Base-by-base conservation (phyloP, 306 rosid species). In the Cucumis sativus region DNA sequence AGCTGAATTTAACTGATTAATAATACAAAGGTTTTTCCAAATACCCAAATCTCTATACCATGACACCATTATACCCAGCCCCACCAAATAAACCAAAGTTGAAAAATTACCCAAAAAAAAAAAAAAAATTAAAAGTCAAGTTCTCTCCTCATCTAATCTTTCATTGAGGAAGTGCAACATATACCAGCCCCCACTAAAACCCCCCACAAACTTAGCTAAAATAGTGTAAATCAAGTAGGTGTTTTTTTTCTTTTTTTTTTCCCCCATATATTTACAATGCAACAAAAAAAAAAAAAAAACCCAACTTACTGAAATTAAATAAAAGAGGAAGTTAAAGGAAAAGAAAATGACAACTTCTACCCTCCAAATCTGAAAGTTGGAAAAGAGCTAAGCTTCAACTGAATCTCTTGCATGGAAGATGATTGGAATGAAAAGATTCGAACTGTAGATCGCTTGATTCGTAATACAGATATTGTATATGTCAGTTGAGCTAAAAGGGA, bases 401-500 rank as follows among this genome's bases (percentile, higher is more conserved):
- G 45, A 47, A 72, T 17, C 43, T 52, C 60, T 51, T 72, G 16
- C 77, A 52, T 51, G 47, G 77, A 21, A 71, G 76, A 45, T 45
- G 51, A 45, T 45, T 4, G 13, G 2, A 45, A 9, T 45, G 51
- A 45, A 4, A 45, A 12, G 7, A 28, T 28, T 37, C 40, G 7
- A 3, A 37, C 40, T 5, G 7, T 6, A 37, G 40, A 35, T n/a
- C 6, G 6, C 7, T 41, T 41, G 7, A 41, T 41, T 41, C 47
- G 9, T 41, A 41, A 8, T 7, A 41, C 47, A 41, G 0, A 7
- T 28, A 7, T 28, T 28, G 30, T 28, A 1, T 41, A 41, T 41
- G 47, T 41, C 47, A 41, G 9, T 41, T 41, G 47, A 41, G 52
- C 13, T 43, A 47, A 41, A 67, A 28, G 68, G 89, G 97, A 95